Conservation (phyloP, 2,329 filamentous ascomycete species). For the Hymenoscyphus linearis region DNA sequence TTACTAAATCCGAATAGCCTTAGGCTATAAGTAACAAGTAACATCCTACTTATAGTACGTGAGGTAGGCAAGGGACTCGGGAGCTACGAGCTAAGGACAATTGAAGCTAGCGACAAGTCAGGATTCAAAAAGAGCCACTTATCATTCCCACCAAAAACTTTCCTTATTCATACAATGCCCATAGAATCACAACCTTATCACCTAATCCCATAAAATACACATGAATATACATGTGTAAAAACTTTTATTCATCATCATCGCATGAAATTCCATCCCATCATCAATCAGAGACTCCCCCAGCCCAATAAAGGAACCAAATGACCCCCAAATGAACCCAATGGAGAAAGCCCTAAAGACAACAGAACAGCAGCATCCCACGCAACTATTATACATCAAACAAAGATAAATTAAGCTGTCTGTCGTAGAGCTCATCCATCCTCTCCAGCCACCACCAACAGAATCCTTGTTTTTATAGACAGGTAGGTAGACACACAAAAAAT, state of each 20-base stretch:
- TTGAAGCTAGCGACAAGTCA: too few species aligned
- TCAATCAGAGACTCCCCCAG: neutral
- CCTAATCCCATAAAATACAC: neutral
- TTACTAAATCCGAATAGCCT: too few species aligned
- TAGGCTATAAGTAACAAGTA: too few species aligned
- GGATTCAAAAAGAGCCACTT: too few species aligned
- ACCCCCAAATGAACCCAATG: neutral
- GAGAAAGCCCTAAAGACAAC: neutral
- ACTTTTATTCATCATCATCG: neutral
- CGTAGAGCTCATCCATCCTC: neutral
- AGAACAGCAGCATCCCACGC: neutral
- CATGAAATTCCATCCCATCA: neutral
- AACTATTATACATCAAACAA: constrained; percentile 8
- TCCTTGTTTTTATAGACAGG: neutral
- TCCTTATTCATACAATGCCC: neutral
- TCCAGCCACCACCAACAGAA: neutral
- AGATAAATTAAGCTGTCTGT: neutral
- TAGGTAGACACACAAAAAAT: neutral
- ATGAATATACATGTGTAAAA: neutral
- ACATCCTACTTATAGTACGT: too few species aligned
- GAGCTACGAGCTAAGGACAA: too few species aligned
- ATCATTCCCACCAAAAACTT: too few species aligned
- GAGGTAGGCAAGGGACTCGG: too few species aligned
- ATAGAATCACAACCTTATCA: neutral
- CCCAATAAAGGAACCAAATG: neutral